phyloP scores from a whole-genome alignment of 208 protist genomes.

The Borovskyia barvae region DNA sequence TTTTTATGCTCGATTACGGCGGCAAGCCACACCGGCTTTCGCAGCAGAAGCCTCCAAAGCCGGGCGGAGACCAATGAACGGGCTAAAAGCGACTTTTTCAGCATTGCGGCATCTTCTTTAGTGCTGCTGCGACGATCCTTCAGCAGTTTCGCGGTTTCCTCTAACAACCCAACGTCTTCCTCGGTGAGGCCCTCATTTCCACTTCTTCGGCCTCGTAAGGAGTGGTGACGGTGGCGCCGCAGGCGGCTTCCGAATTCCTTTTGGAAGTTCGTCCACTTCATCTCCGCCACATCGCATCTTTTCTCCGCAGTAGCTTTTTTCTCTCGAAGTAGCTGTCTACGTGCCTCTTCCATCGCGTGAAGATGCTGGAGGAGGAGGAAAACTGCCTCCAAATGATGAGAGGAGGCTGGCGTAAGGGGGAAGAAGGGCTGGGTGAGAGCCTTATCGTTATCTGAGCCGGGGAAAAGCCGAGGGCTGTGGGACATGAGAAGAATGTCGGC shows the following conservation, averaged over 20 bases:
- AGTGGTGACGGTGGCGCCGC: background rate
- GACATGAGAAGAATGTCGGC: no score
- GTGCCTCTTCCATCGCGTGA: constrained; percentile 49
- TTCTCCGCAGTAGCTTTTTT: constrained; percentile 8
- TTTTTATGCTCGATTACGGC: constrained; percentile 27
- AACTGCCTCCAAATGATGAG: constrained; percentile 20
- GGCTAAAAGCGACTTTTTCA: constrained; percentile 53
- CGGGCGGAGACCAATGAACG: constrained; percentile 60
- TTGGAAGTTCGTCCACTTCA: constrained; percentile 12
- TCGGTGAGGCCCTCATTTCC: background rate
- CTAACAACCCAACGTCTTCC: constrained; percentile 7
- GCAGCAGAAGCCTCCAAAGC: constrained; percentile 62
- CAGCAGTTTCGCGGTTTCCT: constrained; percentile 15
- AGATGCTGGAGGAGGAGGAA: constrained; percentile 31
- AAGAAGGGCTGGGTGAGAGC: background rate
- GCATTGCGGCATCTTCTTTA: constrained; percentile 19
- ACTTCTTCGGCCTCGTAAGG: background rate
- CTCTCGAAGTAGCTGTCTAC: constrained; percentile 31
- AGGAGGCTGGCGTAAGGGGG: background rate
- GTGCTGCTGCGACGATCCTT: constrained; percentile 11
- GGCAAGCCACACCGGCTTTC: constrained; percentile 50
- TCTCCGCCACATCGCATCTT: background rate
- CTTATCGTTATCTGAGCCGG: background rate
- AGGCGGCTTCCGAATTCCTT: constrained; percentile 11
- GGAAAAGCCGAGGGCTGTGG: no score